These are phyloP conservation scores for Salvia sclarea DNA, from an alignment of 305 asterid species.

Conservation along the genomic window DNA sequence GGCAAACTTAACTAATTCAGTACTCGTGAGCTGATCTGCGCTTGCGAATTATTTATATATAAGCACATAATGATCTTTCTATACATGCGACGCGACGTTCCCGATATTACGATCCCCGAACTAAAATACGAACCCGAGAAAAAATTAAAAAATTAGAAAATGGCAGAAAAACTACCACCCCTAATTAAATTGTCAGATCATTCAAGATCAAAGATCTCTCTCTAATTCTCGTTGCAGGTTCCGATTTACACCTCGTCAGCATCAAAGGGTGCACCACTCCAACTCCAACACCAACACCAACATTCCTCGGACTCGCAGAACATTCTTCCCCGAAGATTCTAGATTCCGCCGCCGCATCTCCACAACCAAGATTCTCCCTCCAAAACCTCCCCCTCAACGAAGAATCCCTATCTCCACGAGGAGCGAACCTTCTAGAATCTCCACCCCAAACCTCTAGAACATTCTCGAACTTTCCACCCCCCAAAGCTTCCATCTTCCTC, in stretches of 20 bases:
- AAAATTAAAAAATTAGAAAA: too few species aligned
- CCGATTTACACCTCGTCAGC: background rate
- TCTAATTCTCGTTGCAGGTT: background rate
- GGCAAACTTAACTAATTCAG: background rate
- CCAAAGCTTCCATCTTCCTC: background rate
- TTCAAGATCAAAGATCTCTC: too few species aligned
- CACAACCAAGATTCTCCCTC: slow-evolving; percentile 33
- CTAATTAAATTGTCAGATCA: too few species aligned
- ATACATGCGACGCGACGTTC: too few species aligned
- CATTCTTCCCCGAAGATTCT: slow-evolving; percentile 26
- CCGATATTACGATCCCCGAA: too few species aligned
- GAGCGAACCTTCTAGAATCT: too few species aligned
- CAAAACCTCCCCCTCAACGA: slow-evolving; percentile 54
- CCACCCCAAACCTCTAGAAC: background rate
- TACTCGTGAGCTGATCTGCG: too few species aligned
- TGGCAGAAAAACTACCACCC: too few species aligned
- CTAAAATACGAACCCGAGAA: too few species aligned
- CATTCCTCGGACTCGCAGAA: slow-evolving; percentile 9
- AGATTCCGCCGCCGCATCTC: slow-evolving; percentile 27
- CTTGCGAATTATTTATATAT: background rate
- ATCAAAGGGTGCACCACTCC: background rate
- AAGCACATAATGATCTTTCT: too few species aligned
- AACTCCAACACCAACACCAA: too few species aligned
- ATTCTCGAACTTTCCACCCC: slow-evolving; percentile 7
- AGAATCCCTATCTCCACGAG: slow-evolving; percentile 32